Percentiles rank a stretch among this genome's conserved stretches.
Conservation (phyloP, 768 basidiomycete genomes). For the Suillus tomentosus region DNA sequence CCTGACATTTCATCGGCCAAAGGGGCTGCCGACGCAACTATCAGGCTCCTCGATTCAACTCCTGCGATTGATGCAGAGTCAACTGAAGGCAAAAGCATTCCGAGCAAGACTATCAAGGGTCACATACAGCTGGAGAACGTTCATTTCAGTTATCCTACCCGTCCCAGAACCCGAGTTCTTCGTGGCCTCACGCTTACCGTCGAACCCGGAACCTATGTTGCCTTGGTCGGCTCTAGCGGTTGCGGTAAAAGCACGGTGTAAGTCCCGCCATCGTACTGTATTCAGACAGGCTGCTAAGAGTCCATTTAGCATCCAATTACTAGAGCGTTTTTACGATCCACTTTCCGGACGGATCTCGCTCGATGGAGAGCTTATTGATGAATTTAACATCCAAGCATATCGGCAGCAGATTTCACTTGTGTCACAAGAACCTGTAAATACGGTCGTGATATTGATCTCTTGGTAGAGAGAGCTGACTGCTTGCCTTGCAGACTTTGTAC, state of each 20-base stretch:
- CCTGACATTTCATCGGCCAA: conserved; percentile 88
- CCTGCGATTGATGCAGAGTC: conserved; percentile 85
- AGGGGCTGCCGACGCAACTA: conserved; percentile 71
- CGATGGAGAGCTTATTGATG: conserved; percentile 73
- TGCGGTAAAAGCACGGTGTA: conserved; percentile 83
- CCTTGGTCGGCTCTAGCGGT: conserved; percentile 79
- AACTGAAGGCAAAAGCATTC: conserved; percentile 55
- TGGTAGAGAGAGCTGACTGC: not conserved
- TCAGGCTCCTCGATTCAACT: conserved; percentile 70
- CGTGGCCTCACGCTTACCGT: conserved; percentile 72
- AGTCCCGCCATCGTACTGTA: conserved; percentile 25
- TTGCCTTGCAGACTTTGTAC: conserved; percentile 62
- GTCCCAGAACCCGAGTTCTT: conserved; percentile 81
- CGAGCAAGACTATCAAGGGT: conserved; percentile 47
- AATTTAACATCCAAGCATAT: conserved; percentile 83
- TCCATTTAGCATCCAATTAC: conserved; percentile 63
- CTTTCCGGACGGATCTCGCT: conserved; percentile 70
- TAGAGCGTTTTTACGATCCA: conserved; percentile 88
- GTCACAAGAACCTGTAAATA: conserved; percentile 74
- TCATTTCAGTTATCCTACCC: conserved; percentile 88
- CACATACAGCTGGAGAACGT: conserved; percentile 78
- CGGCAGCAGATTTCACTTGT: conserved; percentile 87
- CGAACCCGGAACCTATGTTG: conserved; percentile 78
- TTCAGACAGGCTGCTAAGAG: conserved; percentile 6
- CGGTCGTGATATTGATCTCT: conserved; percentile 14